Percentiles rank a stretch among this genome's conserved stretches.
These are phyloP conservation scores for Carex parvula DNA, from an alignment of 176 grass and related monocot species.

Conservation along the genomic window DNA sequence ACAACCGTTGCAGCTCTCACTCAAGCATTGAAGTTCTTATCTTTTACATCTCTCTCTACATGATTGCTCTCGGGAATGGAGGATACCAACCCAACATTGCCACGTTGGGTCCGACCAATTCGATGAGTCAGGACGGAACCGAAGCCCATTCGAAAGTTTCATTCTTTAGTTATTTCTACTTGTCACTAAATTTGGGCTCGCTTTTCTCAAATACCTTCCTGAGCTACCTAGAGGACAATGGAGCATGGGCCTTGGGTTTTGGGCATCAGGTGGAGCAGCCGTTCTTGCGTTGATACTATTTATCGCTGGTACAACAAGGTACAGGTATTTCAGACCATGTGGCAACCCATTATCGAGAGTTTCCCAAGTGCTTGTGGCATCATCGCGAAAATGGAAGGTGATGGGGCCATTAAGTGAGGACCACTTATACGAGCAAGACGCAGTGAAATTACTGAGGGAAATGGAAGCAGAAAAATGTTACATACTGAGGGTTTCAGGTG, in stretches of 20 bases:
- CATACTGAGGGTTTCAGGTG: constrained; percentile 61
- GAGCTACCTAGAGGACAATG: constrained; percentile 74
- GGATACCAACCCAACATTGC: constrained; percentile 94
- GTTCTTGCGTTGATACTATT: constrained; percentile 56
- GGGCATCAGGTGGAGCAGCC: constrained; percentile 59
- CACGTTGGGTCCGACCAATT: constrained; percentile 90
- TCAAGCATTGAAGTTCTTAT: constrained; percentile 51
- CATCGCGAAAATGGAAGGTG: constrained; percentile 58
- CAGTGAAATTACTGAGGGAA: constrained; percentile 20
- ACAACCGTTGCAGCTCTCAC: constrained; percentile 41
- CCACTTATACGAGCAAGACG: constrained; percentile 52
- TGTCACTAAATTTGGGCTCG: constrained; percentile 89
- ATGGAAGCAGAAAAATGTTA: constrained; percentile 36
- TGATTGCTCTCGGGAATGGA: constrained; percentile 90
- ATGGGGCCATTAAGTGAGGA: constrained; percentile 15
- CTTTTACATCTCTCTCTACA: constrained; percentile 87
- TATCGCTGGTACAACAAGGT: constrained; percentile 47
- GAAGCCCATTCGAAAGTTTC: constrained; percentile 85
- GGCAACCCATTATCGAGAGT: constrained; percentile 62
- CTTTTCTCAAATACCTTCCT: constrained; percentile 98
- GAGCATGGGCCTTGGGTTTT: constrained; percentile 66
- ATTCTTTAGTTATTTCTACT: constrained; percentile 99
- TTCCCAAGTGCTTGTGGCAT: constrained; percentile 56
- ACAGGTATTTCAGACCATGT: constrained; percentile 48
- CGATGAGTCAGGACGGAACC: constrained; percentile 49